Base-by-base conservation (phyloP, 495 filamentous ascomycete species). In the Mycothermus thermophilus region DNA sequence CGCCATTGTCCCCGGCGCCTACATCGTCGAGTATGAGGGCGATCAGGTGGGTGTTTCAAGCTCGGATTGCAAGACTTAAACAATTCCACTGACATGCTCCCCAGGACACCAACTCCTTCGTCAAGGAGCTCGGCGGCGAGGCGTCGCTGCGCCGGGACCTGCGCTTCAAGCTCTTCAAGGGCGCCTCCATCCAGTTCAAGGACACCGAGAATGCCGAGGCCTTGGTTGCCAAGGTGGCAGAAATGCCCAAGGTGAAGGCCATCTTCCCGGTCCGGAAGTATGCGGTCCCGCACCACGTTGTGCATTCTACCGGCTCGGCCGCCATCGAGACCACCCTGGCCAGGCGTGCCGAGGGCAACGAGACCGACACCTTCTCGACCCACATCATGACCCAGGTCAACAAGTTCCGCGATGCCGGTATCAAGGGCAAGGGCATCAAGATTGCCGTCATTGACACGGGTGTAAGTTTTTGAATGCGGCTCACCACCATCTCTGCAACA, bases 361-460 rank as follows among this genome's bases (percentile, higher is more conserved):
- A 64, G 40, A 52, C 48, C 13, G 59, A 65, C 41, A 52, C 48
- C 13, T 69, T 62, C 43, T 42, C 47, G 8, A 48, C 64, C 0
- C 64, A 69, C 21, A 33, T 62, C 25, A 64, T 64, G 60, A 66
- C 62, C 19, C 62, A 67, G 43, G 61, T 69, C 24, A 59, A 66
- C 48, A 58, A 59, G 55, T 56, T 69, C 35, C 54, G 48, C 24
- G 59, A 58, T 22, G 43, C 58, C 18, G 64, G 60, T 5, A 40
- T 58, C 35, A 62, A 48, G 5, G 64, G 64, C 8, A 55, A 57
- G 42, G 63, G 62, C 29, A 50, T 69, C 51, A 67, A 64, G 44
- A 52, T 69, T 35, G 64, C 42, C 17, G 51, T 69, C 11, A 55
- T 69, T 20, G 64, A 69, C 39, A 65, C 60, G 1, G 64, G 64